Evolutionary conservation across 495 filamentous ascomycete species (phyloP).

Genomic region (Cercophora samala): DNA sequence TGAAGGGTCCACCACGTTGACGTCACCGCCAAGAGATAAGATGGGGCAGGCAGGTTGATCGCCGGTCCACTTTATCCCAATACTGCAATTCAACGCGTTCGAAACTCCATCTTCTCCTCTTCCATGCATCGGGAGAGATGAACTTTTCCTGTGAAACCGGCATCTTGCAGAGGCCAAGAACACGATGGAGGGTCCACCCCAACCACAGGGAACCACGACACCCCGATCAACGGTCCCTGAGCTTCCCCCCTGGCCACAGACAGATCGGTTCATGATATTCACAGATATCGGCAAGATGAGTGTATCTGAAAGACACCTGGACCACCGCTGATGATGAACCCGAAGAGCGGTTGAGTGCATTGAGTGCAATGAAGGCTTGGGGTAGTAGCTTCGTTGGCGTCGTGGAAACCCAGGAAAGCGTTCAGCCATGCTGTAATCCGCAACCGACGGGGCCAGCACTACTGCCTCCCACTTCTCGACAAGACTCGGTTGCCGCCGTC

Average conservation of each 20-base stretch:
- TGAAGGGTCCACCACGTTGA: background rate
- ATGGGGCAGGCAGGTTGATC: slow-evolving; percentile 17
- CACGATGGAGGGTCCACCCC: background rate
- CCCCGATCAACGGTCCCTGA: background rate
- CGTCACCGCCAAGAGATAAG: slow-evolving; percentile 1
- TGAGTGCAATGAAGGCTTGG: background rate
- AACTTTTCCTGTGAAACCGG: background rate
- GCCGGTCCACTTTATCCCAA: slow-evolving; percentile 1
- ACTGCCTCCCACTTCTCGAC: slow-evolving; percentile 3
- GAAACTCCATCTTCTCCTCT: background rate
- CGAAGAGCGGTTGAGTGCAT: too few relatives aligned
- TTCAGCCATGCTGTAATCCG: slow-evolving; percentile 2
- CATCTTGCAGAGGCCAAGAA: background rate
- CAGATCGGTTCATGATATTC: background rate
- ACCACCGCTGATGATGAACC: background rate
- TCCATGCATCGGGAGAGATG: background rate
- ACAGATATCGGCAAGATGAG: background rate
- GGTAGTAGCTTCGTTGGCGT: background rate
- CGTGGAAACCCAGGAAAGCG: background rate
- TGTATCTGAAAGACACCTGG: background rate
- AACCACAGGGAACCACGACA: background rate
- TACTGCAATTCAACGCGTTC: background rate
- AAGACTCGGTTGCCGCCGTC: slow-evolving; percentile 9
- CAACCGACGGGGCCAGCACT: slow-evolving; percentile 16
- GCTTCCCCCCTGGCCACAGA: background rate